Conservation (phyloP, 352 stramenopile genomes). For the Thalassiosira hispida region DNA sequence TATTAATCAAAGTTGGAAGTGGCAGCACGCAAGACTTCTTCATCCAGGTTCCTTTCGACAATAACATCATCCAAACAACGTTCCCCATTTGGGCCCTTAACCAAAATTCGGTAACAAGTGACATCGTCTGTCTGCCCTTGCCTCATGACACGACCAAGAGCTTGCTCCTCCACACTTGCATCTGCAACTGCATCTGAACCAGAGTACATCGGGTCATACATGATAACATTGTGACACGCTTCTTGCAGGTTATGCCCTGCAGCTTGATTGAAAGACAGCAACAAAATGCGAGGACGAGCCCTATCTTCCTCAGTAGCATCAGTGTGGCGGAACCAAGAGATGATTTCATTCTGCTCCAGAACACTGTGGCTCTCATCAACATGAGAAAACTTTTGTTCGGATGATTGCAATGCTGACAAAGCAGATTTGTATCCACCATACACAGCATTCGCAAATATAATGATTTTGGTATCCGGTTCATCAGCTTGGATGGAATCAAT, state of each 20-base stretch:
- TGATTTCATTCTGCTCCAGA: conserved; percentile 56
- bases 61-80: conserved; percentile 49
- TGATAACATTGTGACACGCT: conserved; percentile 60
- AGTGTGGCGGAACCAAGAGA: conserved; percentile 53
- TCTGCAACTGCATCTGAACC: conserved; percentile 52
- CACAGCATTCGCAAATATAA: conserved; percentile 56
- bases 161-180: conserved; percentile 54
- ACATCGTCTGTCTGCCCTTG: conserved; percentile 55
- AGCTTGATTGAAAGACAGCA: conserved; percentile 57
- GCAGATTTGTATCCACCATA: conserved; percentile 49
- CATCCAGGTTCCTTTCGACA: conserved; percentile 50
- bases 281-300: conserved; percentile 47
- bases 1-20: conserved; percentile 61
- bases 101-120: conserved; percentile 46
- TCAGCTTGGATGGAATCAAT: conserved; percentile 50
- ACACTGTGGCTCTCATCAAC: conserved; percentile 51
- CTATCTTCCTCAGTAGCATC: conserved; percentile 60
- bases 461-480: conserved; percentile 59
- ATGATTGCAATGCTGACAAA: conserved; percentile 40
- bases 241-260: conserved; percentile 59
- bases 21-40: conserved; percentile 39
- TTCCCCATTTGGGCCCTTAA: conserved; percentile 45
- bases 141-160: conserved; percentile 55
- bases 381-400: conserved; percentile 38
- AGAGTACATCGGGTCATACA: conserved; percentile 58